Conservation (phyloP, 1,284 basidiomycete genomes). For the Heterobasidion irregulare region DNA sequence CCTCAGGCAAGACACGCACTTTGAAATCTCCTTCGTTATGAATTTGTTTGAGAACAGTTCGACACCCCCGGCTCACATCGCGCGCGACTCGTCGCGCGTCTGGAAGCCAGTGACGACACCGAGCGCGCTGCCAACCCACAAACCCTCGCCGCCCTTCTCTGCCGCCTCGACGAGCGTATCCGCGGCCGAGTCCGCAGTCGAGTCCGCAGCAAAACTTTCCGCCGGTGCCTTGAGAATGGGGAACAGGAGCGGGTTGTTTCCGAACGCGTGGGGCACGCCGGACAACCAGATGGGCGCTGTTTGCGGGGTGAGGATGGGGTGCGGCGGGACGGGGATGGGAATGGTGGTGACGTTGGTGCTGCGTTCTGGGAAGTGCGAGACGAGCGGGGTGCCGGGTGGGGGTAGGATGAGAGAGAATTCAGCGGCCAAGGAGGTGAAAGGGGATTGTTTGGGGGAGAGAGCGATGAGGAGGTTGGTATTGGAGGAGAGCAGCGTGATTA, state of each 20-base stretch:
- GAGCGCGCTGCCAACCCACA: conserved; percentile 73
- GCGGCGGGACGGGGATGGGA: conserved; percentile 39
- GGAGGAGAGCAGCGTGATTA: conserved; percentile 66
- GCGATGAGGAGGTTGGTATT: conserved; percentile 83
- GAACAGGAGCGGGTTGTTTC: conserved; percentile 75
- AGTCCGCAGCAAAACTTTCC: conserved; percentile 64
- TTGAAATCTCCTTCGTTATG: conserved; percentile 51
- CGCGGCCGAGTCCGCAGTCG: conserved; percentile 47
- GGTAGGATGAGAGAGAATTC: conserved; percentile 75
- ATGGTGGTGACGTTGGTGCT: conserved; percentile 48
- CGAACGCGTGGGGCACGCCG: conserved; percentile 68
- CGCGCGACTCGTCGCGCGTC: conserved; percentile 68
- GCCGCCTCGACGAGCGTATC: conserved; percentile 55
- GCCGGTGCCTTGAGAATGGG: conserved; percentile 75
- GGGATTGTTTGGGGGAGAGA: conserved; percentile 67
- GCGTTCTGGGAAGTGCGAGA: conserved; percentile 72
- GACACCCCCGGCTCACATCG: conserved; percentile 77
- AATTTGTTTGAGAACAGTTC: conserved; percentile 74
- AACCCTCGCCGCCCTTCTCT: conserved; percentile 64
- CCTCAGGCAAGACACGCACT: conserved; percentile 33
- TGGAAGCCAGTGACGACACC: conserved; percentile 87
- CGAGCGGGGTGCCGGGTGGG: conserved; percentile 62
- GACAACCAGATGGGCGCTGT: conserved; percentile 65
- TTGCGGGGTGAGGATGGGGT: conserved; percentile 34
- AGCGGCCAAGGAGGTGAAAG: conserved; percentile 61